Evolutionary conservation across 257 asterid species (phyloP), one percentile per base, ranked within the genome.

Genomic region (Lycium barbarum): DNA sequence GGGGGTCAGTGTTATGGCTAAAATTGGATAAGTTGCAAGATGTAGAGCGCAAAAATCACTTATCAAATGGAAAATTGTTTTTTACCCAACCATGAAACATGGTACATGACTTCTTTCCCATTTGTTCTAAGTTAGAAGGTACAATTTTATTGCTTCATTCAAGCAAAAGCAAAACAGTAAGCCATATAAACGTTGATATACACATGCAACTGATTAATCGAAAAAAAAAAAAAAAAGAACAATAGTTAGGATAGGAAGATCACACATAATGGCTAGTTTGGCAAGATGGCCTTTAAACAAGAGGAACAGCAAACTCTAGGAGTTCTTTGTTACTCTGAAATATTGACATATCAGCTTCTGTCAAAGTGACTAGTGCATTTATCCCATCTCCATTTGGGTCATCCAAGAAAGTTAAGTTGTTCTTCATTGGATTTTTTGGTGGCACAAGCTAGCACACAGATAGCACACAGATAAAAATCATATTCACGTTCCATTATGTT

Each of bases 351-450:
- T 11, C 45, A 26, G 72, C 72, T 65, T 65, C 72, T 26, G 9
- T 33, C 43, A 65, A 65, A 65, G 45, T 65, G 72, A 65, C 26
- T 65, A 65, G 9, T 20, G 66, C 66, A 20, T 79, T 58, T 53
- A 79, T 79, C 13, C 83, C 83, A 3, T 79, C 83, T 79, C 83
- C 83, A 79, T 5, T 79, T 20, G 45, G 38, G n/a, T 79, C 43
- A 51, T 79, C 83, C 18, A 49, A 11, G 40, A 79, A 79, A 10
- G 26, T 54, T 2, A 54, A 7, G 12, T 20, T 17, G n/a, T 79
- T 79, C 9, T 55, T 51, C 38, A 8, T 17, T 49, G 62, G 10
- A 55, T 11, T 36, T 38, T 9, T 78, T 11, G n/a, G 9, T 20
- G 5, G 33, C 83, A 80, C n/a, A 61, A 55, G 13, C 71, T 80